Evolutionary conservation across 1,284 basidiomycete genomes (phyloP).

Genomic region (Golubevia pallescens): DNA sequence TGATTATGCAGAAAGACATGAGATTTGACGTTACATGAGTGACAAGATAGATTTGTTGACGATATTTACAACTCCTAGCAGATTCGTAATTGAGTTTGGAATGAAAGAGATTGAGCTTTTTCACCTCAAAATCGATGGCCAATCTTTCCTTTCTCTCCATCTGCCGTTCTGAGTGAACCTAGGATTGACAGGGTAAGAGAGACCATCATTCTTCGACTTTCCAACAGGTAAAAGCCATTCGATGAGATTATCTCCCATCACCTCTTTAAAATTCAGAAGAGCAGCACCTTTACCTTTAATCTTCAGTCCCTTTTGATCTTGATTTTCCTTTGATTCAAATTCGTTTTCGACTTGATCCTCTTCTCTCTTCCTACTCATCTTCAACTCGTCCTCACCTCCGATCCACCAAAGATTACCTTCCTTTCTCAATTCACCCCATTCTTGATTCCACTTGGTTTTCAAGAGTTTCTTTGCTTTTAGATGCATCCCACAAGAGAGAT

Average conservation of each 20-base stretch:
- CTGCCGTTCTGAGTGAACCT: conserved; percentile 75
- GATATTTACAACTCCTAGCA: too few relatives aligned
- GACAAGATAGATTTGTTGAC: too few relatives aligned
- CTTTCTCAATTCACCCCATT: conserved; percentile 76
- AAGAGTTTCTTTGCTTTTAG: conserved; percentile 56
- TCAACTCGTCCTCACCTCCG: conserved; percentile 49
- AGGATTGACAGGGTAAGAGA: conserved; percentile 74
- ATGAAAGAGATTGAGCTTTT: too few relatives aligned
- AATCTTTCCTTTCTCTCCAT: conserved; percentile 73
- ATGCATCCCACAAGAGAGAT: background rate
- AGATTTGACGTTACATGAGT: too few relatives aligned
- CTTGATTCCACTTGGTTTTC: conserved; percentile 71
- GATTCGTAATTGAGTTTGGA: too few relatives aligned
- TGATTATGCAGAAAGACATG: too few relatives aligned
- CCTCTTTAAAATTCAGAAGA: conserved; percentile 74
- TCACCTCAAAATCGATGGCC: conserved; percentile 73
- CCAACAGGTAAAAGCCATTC: conserved; percentile 80
- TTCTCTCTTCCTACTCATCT: background rate
- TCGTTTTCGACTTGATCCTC: background rate
- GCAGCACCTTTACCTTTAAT: conserved; percentile 61
- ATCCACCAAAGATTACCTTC: conserved; percentile 89
- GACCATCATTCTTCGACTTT: conserved; percentile 70
- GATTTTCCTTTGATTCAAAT: background rate
- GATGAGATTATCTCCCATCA: conserved; percentile 74
- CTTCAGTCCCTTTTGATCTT: background rate